Base-by-base conservation (phyloP, 75 land plant species). In the Cryptomeria japonica region DNA sequence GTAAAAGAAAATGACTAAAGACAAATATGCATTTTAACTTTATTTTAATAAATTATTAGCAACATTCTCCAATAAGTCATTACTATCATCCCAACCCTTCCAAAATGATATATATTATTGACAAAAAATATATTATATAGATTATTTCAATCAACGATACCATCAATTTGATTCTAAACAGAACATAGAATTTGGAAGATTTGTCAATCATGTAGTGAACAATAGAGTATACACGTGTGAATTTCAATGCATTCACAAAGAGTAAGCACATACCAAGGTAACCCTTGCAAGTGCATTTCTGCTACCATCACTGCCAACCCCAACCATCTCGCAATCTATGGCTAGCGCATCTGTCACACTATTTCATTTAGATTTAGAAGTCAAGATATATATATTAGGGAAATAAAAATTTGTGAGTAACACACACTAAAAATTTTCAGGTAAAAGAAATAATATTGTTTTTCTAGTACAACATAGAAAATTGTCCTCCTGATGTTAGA, bases 311-410 rank as follows among this genome's bases (percentile, higher is more conserved):
- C 76, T 87, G 22, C 96, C 92, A 83, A 97, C 97, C 53, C 99
- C 99, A 38, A 98, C 99, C 99, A 98, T 98, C 88, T 98, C 99
- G 83, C 99, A 98, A 88, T 98, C 99, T 92, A 98, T 95, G 1
- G 97, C 99, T 68, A 98, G 55, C 31, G 39, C 96, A 80, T 92
- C 88, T 87, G 99, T 98, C 51, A 96, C 22, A 86, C 99, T 98
- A 55, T 32, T 84, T 84, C 86, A 55, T 84, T 84, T 36, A 84
- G 28, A 84, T 37, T 84, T 15, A 84, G 3, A 53, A 38, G 46
- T 38, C 41, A 80, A 80, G 41, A 42, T 13, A 77, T 38, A 47
- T 47, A 80, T 9, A 32, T 31, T 32, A 34, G 37, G 37, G 37
- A 13, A 3, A 73, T 25, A 22, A 73, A 73, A 73, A 8, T 11